Evolutionary conservation across 2,329 filamentous ascomycete genomes (phyloP).

Genomic region (Didymella pomorum): DNA sequence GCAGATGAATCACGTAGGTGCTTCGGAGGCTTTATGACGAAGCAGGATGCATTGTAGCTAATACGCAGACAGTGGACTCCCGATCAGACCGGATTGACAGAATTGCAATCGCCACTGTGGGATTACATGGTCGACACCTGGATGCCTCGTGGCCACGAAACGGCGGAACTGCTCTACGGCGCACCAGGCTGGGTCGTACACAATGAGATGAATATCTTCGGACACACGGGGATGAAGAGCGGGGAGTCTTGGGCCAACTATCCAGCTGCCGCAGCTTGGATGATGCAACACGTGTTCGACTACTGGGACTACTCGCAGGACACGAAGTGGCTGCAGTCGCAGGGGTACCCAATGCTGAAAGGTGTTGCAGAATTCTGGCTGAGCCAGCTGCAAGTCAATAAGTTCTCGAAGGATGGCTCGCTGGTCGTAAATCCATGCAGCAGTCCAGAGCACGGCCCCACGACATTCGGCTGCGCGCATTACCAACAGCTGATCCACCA

Average conservation of each 20-base stretch:
- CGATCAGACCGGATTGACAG: conserved; percentile 61
- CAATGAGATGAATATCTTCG: conserved; percentile 67
- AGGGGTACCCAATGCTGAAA: conserved; percentile 64
- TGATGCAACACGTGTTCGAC: conserved; percentile 68
- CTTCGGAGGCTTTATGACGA: background rate
- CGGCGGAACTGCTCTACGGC: conserved; percentile 62
- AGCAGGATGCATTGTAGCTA: background rate
- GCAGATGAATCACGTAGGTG: conserved; percentile 63
- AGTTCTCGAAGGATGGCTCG: conserved; percentile 59
- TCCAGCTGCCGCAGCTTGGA: conserved; percentile 63
- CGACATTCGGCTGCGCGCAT: conserved; percentile 63
- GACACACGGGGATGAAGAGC: conserved; percentile 62
- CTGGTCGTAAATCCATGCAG: conserved; percentile 67
- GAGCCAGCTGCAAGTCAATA: conserved; percentile 61
- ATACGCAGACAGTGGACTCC: conserved; percentile 54
- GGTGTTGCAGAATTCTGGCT: conserved; percentile 65
- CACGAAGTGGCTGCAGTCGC: conserved; percentile 53
- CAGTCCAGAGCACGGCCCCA: conserved; percentile 63
- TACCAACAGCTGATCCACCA: conserved; percentile 61
- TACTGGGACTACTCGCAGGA: conserved; percentile 64
- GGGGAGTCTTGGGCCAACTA: conserved; percentile 55
- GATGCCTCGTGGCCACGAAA: conserved; percentile 62
- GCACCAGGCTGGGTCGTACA: conserved; percentile 65
- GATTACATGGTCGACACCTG: conserved; percentile 63
- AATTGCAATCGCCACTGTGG: conserved; percentile 59